These are phyloP conservation scores for Tuber microsphaerosporum DNA, from an alignment of 495 filamentous ascomycete species.

Conservation along the genomic window DNA sequence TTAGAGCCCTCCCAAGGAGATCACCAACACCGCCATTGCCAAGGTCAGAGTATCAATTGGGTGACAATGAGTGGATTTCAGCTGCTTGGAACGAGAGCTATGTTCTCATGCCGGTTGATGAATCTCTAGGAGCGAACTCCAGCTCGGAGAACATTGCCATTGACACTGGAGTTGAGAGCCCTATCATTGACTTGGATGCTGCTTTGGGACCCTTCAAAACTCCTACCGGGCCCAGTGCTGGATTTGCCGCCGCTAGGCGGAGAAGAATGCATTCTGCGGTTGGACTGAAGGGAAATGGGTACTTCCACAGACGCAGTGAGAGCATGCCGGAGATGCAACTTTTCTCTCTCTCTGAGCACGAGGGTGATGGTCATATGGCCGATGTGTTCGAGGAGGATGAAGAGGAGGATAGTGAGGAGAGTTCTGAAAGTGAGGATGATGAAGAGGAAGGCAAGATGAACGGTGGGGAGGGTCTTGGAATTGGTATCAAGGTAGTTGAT, in stretches of 20 bases:
- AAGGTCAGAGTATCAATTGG: conserved; percentile 28
- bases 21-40: conserved; percentile 38
- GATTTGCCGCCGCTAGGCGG: conserved; percentile 56
- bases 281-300: conserved; percentile 67
- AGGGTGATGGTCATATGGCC: conserved; percentile 59
- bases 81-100: conserved; percentile 42
- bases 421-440: conserved; percentile 40
- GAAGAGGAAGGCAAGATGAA: conserved; percentile 40
- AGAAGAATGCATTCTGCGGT: conserved; percentile 87
- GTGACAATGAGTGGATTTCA: conserved; percentile 39
- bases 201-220: conserved; percentile 91
- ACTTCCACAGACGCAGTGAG: conserved; percentile 84
- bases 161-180: conserved; percentile 47
- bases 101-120: conserved; percentile 41
- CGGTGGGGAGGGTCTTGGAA: conserved; percentile 45
- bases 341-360: conserved; percentile 61
- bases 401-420: conserved; percentile 58
- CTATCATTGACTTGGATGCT: conserved; percentile 89
- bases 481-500: conserved; percentile 50
- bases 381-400: conserved; percentile 97
- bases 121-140: conserved; percentile 25
- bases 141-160: conserved; percentile 32
- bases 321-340: conserved; percentile 84
- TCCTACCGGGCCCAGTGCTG: conserved; percentile 54
- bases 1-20: conserved; percentile 34